A percentile compares a stretch with the other conserved stretches of the same genome.
phyloP scores from a whole-genome alignment of 108 stramenopile genomes.

The Cyclotella kingstonii region DNA sequence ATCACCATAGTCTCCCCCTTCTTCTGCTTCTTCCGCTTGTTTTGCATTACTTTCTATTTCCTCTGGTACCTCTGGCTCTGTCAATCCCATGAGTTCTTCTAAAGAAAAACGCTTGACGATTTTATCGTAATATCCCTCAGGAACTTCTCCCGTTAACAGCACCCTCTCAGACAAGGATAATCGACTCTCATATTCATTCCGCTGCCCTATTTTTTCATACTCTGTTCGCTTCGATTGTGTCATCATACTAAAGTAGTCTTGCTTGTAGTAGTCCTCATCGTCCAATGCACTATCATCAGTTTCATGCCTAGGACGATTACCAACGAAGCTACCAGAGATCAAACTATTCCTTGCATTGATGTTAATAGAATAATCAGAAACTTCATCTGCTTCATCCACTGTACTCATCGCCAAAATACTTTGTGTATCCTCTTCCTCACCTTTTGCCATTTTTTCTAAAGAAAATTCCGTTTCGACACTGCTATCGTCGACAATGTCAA shows the following conservation, averaged over 20 bases:
- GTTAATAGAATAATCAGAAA: no score
- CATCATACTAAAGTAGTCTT: constrained; percentile 20
- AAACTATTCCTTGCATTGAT: no score
- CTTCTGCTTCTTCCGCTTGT: constrained; percentile 3
- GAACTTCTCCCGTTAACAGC: neutral
- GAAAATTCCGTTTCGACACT: no score
- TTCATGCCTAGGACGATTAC: neutral
- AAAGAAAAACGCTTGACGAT: constrained; percentile 3
- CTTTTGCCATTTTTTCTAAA: no score
- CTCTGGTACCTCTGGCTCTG: constrained; percentile 11
- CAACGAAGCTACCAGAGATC: no score
- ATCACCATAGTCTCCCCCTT: constrained; percentile 21
- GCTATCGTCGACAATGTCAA: neutral
- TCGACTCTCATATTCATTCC: neutral
- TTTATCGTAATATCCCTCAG: neutral
- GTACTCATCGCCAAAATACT: constrained; percentile 14
- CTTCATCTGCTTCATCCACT: neutral
- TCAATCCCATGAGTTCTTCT: constrained; percentile 1
- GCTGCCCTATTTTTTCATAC: neutral
- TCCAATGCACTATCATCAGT: constrained; percentile 17
- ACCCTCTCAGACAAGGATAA: constrained; percentile 10
- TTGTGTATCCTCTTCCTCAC: no score
- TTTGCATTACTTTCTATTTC: neutral
- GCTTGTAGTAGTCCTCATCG: constrained; percentile 20
- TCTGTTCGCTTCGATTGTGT: constrained; percentile 4